Evolutionary conservation across 768 basidiomycete species (phyloP).

Genomic region (Myochromella boudieri): DNA sequence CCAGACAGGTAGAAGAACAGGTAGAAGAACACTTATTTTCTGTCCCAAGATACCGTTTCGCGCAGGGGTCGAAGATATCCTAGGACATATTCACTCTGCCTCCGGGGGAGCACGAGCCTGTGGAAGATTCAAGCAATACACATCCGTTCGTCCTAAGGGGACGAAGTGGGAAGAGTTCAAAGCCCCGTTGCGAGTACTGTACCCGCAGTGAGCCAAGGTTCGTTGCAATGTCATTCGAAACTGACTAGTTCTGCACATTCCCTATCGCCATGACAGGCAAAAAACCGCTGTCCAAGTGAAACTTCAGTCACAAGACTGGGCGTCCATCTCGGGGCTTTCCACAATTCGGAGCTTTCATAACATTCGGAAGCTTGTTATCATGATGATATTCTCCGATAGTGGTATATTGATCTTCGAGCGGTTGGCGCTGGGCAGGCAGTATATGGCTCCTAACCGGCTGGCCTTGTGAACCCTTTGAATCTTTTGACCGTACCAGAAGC

Average conservation of each 20-base stretch:
- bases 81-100: constrained; percentile 21
- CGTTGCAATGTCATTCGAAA: not conserved
- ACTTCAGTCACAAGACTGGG: constrained; percentile 29
- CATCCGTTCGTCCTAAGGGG: constrained; percentile 24
- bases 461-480: too few species aligned
- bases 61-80: constrained; percentile 21
- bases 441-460: too few species aligned
- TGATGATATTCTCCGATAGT: too few species aligned
- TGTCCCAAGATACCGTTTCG: constrained; percentile 25
- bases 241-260: not conserved
- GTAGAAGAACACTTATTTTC: constrained; percentile 28
- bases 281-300: not conserved
- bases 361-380: constrained; percentile 29
- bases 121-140: constrained; percentile 26
- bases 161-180: constrained; percentile 23
- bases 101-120: not conserved
- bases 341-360: constrained; percentile 35
- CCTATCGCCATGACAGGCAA: not conserved
- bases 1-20: too few species aligned
- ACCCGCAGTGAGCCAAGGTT: constrained; percentile 21
- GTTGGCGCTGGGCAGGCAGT: too few species aligned
- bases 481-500: too few species aligned
- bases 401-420: too few species aligned
- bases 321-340: constrained; percentile 36
- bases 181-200: constrained; percentile 22